These are phyloP conservation scores for Zasmidium angulare DNA, from an alignment of 2,329 filamentous ascomycete species.

Conservation along the genomic window DNA sequence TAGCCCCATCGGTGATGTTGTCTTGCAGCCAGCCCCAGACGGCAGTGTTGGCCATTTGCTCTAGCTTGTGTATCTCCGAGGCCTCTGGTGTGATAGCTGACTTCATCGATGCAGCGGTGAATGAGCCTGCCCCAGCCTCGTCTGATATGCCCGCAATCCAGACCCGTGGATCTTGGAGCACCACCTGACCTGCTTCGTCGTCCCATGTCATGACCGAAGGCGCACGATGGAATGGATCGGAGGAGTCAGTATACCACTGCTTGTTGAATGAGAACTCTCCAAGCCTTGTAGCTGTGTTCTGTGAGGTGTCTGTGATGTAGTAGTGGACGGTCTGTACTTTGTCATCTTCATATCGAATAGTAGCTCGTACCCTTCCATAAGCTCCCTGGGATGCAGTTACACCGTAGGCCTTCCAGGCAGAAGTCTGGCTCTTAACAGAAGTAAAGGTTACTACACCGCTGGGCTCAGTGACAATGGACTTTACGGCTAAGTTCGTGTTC, in stretches of 20 bases:
- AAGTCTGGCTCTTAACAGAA: constrained; percentile 26
- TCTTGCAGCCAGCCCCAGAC: constrained; percentile 52
- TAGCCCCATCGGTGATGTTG: neutral
- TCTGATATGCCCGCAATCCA: constrained; percentile 63
- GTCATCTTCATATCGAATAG: constrained; percentile 50
- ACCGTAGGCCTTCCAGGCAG: constrained; percentile 36
- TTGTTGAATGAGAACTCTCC: constrained; percentile 56
- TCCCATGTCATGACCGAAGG: constrained; percentile 61
- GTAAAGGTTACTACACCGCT: constrained; percentile 39
- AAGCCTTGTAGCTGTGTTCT: constrained; percentile 47
- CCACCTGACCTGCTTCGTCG: constrained; percentile 33
- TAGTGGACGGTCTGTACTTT: constrained; percentile 58
- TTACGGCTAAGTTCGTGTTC: constrained; percentile 41
- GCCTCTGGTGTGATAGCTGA: constrained; percentile 52
- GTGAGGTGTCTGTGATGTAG: constrained; percentile 51
- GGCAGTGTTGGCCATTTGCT: constrained; percentile 54
- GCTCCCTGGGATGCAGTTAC: constrained; percentile 44
- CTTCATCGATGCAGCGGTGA: constrained; percentile 57
- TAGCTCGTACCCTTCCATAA: constrained; percentile 54
- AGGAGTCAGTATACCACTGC: constrained; percentile 53
- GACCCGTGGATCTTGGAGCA: constrained; percentile 50
- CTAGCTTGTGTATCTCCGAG: constrained; percentile 53
- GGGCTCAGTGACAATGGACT: constrained; percentile 43
- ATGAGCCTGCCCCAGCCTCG: constrained; percentile 59
- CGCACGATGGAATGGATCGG: constrained; percentile 55